These are phyloP conservation scores for Capsicum rhomboideum DNA, from an alignment of 257 asterid genomes.

Conservation along the genomic window DNA sequence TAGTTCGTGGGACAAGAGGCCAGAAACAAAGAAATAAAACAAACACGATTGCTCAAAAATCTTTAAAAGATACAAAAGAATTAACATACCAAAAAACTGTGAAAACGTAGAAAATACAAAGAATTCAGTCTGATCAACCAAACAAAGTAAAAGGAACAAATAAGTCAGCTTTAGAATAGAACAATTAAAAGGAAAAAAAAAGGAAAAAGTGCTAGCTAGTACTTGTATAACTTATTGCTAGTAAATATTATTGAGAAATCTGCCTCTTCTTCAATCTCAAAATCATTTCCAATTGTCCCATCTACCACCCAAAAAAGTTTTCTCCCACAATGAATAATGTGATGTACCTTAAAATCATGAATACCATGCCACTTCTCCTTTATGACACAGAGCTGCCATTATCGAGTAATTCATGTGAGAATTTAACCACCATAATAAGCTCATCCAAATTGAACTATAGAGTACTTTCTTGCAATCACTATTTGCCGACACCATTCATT, in stretches of 20 bases:
- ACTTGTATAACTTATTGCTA: background rate
- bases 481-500: slow-evolving; percentile 15
- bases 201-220: background rate
- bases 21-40: background rate
- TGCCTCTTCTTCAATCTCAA: background rate
- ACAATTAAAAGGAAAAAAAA: background rate
- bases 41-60: background rate
- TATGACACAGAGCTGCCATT: background rate
- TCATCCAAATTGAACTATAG: background rate
- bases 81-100: background rate
- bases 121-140: background rate
- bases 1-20: background rate
- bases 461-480: background rate
- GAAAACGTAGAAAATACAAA: background rate
- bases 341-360: background rate
- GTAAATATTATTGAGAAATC: background rate
- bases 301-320: background rate
- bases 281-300: background rate
- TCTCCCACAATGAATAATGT: slow-evolving; percentile 9
- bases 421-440: background rate
- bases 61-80: slow-evolving; percentile 1
- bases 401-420: slow-evolving; percentile 9
- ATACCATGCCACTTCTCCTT: background rate
- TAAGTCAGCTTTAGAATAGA: background rate
- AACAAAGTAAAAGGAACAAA: background rate